Base-by-base conservation (phyloP, 2,329 filamentous ascomycete species). In the Verticillium nonalfalfae region DNA sequence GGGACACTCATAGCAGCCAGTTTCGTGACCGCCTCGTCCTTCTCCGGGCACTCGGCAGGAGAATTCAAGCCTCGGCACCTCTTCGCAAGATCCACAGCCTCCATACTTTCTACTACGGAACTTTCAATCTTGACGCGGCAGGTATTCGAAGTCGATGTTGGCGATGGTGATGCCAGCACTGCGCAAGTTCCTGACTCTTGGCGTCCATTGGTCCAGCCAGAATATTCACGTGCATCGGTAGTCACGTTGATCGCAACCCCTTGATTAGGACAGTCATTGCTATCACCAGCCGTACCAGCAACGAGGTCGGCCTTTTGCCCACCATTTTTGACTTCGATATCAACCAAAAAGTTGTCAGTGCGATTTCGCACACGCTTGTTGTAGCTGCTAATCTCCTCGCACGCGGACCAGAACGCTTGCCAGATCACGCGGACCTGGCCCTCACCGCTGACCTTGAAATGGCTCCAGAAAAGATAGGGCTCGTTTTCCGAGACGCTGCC, bases 51-150 rank as follows among this genome's bases (percentile, higher is more conserved):
- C 11, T 63, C 63, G n/a, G 59, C 36, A 45, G 63, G 62, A 56
- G 62, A 60, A 21, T 66, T 60, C 13, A 36, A 11, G 14, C 61
- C 34, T 21, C 52, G 62, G 57, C 66, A 65, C 36, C 39, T 56
- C 39, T n/a, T 31, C 36, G 60, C 45, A 50, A 57, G 57, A 4
- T 62, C 26, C 3, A 15, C 21, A 7, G 66, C 62, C 9, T 59
- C 54, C 31, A 68, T 68, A 39, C 66, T 68, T n/a, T 63, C 60
- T n/a, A 61, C 63, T 18, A 55, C 61, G 26, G 65, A 54, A 35
- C 61, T 39, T 59, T 65, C 63, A 56, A 68, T 62, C 40, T 60
- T 63, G n/a, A 66, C 61, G 31, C 57, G 31, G 39, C 67, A 68
- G 21, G 66, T 64, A 60, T 65, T 66, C 59, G 62, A 52, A 10